Base-by-base conservation (phyloP, 2,329 filamentous ascomycete species). In the Bipolaris oryzae region DNA sequence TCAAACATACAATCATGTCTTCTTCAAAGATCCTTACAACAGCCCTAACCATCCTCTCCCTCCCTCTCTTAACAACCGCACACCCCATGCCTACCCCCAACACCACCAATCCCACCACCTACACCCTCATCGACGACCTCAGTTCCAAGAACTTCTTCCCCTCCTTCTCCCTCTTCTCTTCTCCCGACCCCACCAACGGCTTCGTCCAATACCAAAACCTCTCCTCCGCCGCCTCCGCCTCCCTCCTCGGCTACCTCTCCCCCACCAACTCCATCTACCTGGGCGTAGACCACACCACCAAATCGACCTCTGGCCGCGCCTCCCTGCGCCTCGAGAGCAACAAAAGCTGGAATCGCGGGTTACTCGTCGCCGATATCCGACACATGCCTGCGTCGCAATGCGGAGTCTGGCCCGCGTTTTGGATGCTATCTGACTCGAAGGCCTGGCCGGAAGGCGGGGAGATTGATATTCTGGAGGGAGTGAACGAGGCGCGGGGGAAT, bases 241-340 rank as follows among this genome's bases (percentile, higher is more conserved):
- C 60, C 5, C 54, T 66, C 21, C 55, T 71, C 16, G 63, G 66
- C n/a, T 64, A 66, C 42, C 54, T 70, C 6, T 37, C 60, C 1
- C 58, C 63, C 37, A 63, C 59, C 10, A n/a, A 58, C 13, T 67
- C 63, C 28, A 49, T 71, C 53, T 75, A 62, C 50, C 48, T 83
- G 5, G 79, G 79, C 47, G 79, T 80, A 18, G 80, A 83, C 60
- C 66, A 64, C 50, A 76, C 61, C 10, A 75, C 57, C 50, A 64
- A 67, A 2, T 60, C 65, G 11, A 50, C 68, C 4, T 49, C 55
- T 7, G 74, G 74, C 2, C 69, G 74, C 9, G 60, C 68, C 3
- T 68, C 65, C 11, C 64, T 76, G 2, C 69, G 75, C 10, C 47
- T 73, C 13, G 68, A 71, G 47, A 69, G 68, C 60, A 75, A 66